These are phyloP conservation scores for Biscogniauxia mediterranea DNA, from an alignment of 2,329 filamentous ascomycete species.

Conservation along the genomic window DNA sequence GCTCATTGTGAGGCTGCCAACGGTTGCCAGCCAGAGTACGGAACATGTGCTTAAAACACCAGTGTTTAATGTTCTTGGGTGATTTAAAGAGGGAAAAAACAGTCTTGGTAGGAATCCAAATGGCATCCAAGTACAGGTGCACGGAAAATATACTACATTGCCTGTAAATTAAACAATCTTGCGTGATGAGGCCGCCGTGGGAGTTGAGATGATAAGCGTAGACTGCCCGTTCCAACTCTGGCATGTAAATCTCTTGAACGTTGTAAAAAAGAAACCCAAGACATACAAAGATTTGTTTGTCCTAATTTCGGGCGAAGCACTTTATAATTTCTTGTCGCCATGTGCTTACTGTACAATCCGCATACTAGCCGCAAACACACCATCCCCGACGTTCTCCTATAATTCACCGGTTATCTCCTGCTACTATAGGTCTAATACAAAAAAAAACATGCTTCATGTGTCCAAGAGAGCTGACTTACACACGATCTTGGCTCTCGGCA, in stretches of 20 bases:
- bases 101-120: background rate
- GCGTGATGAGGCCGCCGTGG: too few species aligned
- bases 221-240: background rate
- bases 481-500: background rate
- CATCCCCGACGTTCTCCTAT: too few species aligned
- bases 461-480: background rate
- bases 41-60: constrained; percentile 18
- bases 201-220: background rate
- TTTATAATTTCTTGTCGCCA: too few species aligned
- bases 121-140: too few species aligned
- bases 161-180: too few species aligned
- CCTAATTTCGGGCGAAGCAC: too few species aligned
- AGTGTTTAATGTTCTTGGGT: background rate
- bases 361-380: too few species aligned
- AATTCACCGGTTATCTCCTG: background rate
- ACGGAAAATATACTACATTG: background rate
- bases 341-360: too few species aligned
- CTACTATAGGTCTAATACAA: background rate
- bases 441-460: background rate
- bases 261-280: background rate
- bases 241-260: background rate
- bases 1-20: constrained; percentile 26
- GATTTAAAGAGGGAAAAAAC: background rate
- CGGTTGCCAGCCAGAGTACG: constrained; percentile 31
- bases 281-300: too few species aligned